These are phyloP conservation scores for Fusarium anguioides DNA, from an alignment of 2,329 filamentous ascomycete genomes.

Conservation along the genomic window DNA sequence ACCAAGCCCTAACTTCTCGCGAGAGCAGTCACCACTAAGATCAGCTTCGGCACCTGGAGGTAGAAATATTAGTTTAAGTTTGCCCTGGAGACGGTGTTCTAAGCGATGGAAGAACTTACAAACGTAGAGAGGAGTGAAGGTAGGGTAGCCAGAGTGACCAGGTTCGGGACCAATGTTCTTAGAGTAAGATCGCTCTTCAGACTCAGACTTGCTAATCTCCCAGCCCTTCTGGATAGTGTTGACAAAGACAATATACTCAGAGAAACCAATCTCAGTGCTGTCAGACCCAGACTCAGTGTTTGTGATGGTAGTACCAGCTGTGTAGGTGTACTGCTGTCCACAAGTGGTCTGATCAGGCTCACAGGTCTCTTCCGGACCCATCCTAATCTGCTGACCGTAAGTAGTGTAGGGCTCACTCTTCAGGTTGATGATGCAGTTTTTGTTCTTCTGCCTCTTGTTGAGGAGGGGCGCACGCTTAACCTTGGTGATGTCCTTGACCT, in stretches of 20 bases:
- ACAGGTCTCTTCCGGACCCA: background rate
- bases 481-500: conserved; percentile 1
- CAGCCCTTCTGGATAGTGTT: conserved; percentile 6
- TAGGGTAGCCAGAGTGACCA: conserved; percentile 16
- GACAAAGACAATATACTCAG: conserved; percentile 8
- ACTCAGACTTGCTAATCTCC: conserved; percentile 11
- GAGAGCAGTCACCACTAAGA: background rate
- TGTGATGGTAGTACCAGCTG: conserved; percentile 1
- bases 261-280: conserved; percentile 13
- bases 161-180: conserved; percentile 13
- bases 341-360: conserved; percentile 6
- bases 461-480: conserved; percentile 2
- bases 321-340: conserved; percentile 7
- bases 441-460: background rate
- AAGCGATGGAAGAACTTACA: conserved; percentile 1
- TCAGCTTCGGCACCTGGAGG: background rate
- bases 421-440: conserved; percentile 16
- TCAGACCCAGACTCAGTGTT: background rate
- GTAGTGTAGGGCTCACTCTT: conserved; percentile 15
- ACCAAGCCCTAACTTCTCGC: background rate
- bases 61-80: background rate
- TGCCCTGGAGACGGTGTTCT: too few relatives aligned
- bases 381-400: conserved; percentile 1
- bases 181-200: background rate
- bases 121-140: conserved; percentile 17